phyloP scores from a whole-genome alignment of 257 asterid species.

The Nyctanthes arbortristis region DNA sequence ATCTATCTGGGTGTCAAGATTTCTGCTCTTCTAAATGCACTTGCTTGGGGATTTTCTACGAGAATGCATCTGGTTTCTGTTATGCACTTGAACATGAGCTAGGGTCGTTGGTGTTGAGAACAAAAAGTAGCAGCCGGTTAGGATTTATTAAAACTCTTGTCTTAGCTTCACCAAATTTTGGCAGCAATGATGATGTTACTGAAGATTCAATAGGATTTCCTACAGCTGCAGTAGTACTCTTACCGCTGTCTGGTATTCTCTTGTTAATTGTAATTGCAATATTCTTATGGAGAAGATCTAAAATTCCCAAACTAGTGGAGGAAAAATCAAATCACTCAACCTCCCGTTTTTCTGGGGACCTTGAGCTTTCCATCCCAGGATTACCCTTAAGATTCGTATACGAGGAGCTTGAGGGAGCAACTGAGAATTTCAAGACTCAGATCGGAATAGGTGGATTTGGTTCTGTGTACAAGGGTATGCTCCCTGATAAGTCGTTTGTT shows the following conservation, averaged over 20 bases:
- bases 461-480: constrained; percentile 58
- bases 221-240: constrained; percentile 38
- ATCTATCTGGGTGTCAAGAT: constrained; percentile 48
- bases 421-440: constrained; percentile 49
- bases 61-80: constrained; percentile 61
- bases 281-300: constrained; percentile 37
- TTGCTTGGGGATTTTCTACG: constrained; percentile 62
- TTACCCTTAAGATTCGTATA: constrained; percentile 55
- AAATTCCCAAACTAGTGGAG: background rate
- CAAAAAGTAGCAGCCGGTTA: constrained; percentile 23
- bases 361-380: constrained; percentile 57
- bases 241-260: constrained; percentile 50
- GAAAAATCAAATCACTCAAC: constrained; percentile 15
- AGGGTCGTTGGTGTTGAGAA: constrained; percentile 58
- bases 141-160: constrained; percentile 49
- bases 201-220: constrained; percentile 35
- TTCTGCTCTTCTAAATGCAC: constrained; percentile 62
- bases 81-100: constrained; percentile 41
- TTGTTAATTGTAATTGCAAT: constrained; percentile 36
- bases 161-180: constrained; percentile 18
- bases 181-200: background rate
- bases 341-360: constrained; percentile 38
- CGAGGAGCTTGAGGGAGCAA: constrained; percentile 53
- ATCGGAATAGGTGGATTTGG: constrained; percentile 84
- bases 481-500: constrained; percentile 48